Conservation (phyloP, 768 basidiomycete genomes). For the Macrocybe gigantea region DNA sequence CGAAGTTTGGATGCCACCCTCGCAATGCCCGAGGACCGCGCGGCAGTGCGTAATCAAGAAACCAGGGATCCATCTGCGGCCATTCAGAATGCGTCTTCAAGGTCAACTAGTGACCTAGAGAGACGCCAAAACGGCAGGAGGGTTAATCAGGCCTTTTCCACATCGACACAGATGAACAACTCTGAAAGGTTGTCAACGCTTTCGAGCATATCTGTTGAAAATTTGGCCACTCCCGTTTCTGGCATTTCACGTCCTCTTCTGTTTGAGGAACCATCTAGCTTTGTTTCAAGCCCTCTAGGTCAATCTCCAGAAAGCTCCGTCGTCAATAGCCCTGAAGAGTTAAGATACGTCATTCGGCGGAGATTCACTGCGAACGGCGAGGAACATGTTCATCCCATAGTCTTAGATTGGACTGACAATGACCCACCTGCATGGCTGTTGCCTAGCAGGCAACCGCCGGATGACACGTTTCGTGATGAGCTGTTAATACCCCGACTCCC, state of each 20-base stretch:
- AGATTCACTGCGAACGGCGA: conserved; percentile 29
- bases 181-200: conserved; percentile 32
- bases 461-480: conserved; percentile 1
- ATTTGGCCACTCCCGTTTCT: conserved; percentile 29
- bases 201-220: conserved; percentile 35
- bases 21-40: background rate
- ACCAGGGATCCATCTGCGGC: too few relatives aligned
- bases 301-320: conserved; percentile 3
- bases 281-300: conserved; percentile 11
- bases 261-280: conserved; percentile 36
- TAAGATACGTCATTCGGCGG: conserved; percentile 30
- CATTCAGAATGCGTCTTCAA: background rate
- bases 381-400: conserved; percentile 33
- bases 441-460: conserved; percentile 8
- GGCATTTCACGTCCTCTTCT: conserved; percentile 25
- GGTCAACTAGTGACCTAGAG: background rate
- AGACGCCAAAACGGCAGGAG: conserved; percentile 7
- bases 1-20: background rate
- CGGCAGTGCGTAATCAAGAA: background rate
- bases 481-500: background rate
- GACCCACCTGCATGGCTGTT: conserved; percentile 26
- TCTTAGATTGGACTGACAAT: conserved; percentile 33
- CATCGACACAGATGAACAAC: conserved; percentile 17
- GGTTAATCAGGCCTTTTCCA: conserved; percentile 8
- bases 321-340: conserved; percentile 12